These are phyloP conservation scores for Dunaliella primolecta DNA, from an alignment of 139 green algal species.

Conservation along the genomic window DNA sequence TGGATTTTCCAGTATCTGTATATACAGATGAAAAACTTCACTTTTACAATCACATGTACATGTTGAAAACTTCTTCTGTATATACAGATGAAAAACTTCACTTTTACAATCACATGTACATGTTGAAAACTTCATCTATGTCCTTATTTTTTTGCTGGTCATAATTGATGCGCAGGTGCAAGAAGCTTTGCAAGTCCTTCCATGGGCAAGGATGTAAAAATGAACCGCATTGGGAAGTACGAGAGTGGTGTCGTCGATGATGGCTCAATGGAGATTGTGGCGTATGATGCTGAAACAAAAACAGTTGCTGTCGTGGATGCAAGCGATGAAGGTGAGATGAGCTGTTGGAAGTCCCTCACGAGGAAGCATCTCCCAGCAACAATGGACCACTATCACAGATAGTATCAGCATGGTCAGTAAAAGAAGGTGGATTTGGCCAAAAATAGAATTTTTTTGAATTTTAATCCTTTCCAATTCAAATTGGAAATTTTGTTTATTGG, in stretches of 20 bases:
- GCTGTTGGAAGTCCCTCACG: too few relatives aligned
- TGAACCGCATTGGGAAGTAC: not conserved
- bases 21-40: too few relatives aligned
- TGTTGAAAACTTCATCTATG: too few relatives aligned
- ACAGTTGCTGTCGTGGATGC: not conserved
- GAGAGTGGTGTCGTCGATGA: not conserved
- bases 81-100: too few relatives aligned
- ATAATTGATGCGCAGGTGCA: too few relatives aligned
- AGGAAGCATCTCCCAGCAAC: not conserved
- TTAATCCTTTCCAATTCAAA: too few relatives aligned
- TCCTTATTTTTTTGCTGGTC: too few relatives aligned
- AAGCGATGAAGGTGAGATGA: not conserved
- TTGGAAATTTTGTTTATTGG: not conserved
- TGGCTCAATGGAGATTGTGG: not conserved
- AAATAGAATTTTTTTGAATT: too few relatives aligned
- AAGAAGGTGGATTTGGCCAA: not conserved
- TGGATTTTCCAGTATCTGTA: too few relatives aligned
- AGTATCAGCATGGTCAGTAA: not conserved
- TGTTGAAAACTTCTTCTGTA: too few relatives aligned
- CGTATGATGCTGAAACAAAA: not conserved
- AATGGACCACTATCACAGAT: not conserved
- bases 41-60: too few relatives aligned
- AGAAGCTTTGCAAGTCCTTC: not conserved
- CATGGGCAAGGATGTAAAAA: not conserved
- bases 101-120: too few relatives aligned